phyloP scores from a whole-genome alignment of 176 grass and related monocot species.

The Microstegium vimineum region DNA sequence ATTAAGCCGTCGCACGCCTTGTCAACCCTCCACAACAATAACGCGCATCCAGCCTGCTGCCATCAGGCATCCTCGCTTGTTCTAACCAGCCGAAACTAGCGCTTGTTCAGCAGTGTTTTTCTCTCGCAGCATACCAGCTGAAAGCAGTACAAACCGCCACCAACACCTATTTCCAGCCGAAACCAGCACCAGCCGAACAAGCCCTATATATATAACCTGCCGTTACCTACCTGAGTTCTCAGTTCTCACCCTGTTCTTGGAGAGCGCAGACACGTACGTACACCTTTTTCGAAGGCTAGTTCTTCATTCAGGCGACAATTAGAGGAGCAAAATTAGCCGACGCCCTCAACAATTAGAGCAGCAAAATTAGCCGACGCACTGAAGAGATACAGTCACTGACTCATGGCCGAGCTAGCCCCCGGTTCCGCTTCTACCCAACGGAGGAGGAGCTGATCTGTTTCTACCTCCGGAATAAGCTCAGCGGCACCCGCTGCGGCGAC shows the following conservation, averaged over 20 bases:
- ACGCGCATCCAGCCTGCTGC: background rate
- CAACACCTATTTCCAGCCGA: no score
- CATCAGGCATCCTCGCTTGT: background rate
- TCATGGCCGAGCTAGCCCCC: conserved; percentile 41
- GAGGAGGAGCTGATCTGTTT: conserved; percentile 89
- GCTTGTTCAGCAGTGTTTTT: no score
- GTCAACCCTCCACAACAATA: background rate
- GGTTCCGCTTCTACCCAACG: conserved; percentile 84
- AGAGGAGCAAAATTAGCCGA: no score
- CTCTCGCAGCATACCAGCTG: no score
- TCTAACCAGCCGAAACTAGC: no score
- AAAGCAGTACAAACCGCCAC: no score
- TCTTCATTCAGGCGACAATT: background rate
- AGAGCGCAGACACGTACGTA: background rate
- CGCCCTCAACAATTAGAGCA: no score
- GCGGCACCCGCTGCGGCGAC: conserved; percentile 30
- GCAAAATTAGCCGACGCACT: no score
- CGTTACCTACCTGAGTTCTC: background rate
- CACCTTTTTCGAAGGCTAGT: background rate
- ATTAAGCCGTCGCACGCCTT: background rate
- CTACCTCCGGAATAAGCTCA: conserved; percentile 82
- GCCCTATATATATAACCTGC: conserved; percentile 38
- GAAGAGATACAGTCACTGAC: no score
- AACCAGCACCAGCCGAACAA: no score
- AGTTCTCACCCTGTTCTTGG: conserved; percentile 1